Conservation (phyloP, 2,329 filamentous ascomycete species). For the Exophiala calicioides region DNA sequence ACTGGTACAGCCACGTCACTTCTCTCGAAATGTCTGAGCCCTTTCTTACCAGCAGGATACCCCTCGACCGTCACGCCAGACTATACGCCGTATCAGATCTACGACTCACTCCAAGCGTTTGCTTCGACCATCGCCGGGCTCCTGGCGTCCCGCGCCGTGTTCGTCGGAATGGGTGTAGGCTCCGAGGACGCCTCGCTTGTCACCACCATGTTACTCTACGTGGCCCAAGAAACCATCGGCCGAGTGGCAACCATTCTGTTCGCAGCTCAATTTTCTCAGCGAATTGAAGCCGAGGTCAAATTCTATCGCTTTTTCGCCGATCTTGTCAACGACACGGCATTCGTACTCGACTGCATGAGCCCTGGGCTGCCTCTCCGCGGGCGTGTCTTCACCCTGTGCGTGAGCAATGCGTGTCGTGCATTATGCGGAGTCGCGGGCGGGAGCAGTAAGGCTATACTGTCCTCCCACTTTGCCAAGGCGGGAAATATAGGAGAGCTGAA, state of each 20-base stretch:
- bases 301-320: constrained; percentile 84
- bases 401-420: constrained; percentile 62
- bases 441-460: constrained; percentile 85
- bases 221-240: constrained; percentile 79
- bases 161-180: constrained; percentile 74
- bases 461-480: constrained; percentile 83
- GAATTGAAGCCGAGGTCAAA: constrained; percentile 88
- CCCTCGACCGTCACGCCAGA: constrained; percentile 82
- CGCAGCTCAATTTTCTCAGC: constrained; percentile 76
- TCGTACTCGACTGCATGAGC: constrained; percentile 81
- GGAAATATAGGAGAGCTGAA: constrained; percentile 92
- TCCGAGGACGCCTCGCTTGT: constrained; percentile 69
- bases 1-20: constrained; percentile 5
- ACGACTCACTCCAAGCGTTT: constrained; percentile 79
- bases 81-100: constrained; percentile 53
- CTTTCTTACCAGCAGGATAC: constrained; percentile 86
- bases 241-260: constrained; percentile 83
- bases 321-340: constrained; percentile 81
- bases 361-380: constrained; percentile 66
- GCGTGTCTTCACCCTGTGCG: constrained; percentile 60
- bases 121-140: constrained; percentile 78
- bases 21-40: constrained; percentile 54
- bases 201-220: constrained; percentile 68
- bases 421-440: constrained; percentile 89
- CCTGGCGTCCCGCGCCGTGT: constrained; percentile 77